Conservation (phyloP, 2,329 filamentous ascomycete genomes). For the Achaetomium macrosporum region DNA sequence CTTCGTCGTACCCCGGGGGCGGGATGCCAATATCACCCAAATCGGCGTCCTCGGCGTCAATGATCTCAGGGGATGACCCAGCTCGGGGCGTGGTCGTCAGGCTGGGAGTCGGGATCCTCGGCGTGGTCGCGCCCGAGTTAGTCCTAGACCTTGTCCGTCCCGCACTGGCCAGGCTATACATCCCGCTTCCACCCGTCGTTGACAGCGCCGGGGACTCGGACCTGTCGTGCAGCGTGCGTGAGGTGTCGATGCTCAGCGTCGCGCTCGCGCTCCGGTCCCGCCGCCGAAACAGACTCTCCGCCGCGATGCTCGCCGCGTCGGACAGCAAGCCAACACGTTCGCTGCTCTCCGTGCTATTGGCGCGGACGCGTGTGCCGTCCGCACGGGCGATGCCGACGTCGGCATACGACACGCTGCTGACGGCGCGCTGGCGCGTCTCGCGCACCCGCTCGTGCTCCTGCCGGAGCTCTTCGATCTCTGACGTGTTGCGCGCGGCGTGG, state of each 20-base stretch:
- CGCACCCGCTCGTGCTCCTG: constrained; percentile 51
- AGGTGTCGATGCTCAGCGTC: constrained; percentile 45
- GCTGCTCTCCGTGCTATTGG: constrained; percentile 62
- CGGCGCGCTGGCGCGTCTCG: constrained; percentile 57
- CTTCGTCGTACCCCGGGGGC: constrained; percentile 47
- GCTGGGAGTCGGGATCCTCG: constrained; percentile 22
- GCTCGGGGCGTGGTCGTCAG: constrained; percentile 16
- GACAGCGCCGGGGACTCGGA: constrained; percentile 20
- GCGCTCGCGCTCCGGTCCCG: constrained; percentile 49
- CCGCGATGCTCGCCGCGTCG: constrained; percentile 59
- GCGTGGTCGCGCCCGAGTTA: constrained; percentile 41
- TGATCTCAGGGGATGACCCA: constrained; percentile 47
- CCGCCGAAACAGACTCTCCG: constrained; percentile 31
- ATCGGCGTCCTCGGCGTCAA: constrained; percentile 41
- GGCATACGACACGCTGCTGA: constrained; percentile 71
- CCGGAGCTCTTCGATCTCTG: constrained; percentile 55
- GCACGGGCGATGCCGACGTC: constrained; percentile 70
- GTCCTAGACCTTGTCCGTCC: constrained; percentile 36
- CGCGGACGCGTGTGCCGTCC: constrained; percentile 69
- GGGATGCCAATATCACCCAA: constrained; percentile 41
- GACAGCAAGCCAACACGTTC: constrained; percentile 66
- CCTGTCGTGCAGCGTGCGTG: constrained; percentile 24
- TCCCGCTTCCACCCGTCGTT: constrained; percentile 16
- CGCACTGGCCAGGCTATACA: constrained; percentile 30
- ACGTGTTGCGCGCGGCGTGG: constrained; percentile 40